Evolutionary conservation across 2,329 filamentous ascomycete species (phyloP).

Genomic region (Onygenales sp.): DNA sequence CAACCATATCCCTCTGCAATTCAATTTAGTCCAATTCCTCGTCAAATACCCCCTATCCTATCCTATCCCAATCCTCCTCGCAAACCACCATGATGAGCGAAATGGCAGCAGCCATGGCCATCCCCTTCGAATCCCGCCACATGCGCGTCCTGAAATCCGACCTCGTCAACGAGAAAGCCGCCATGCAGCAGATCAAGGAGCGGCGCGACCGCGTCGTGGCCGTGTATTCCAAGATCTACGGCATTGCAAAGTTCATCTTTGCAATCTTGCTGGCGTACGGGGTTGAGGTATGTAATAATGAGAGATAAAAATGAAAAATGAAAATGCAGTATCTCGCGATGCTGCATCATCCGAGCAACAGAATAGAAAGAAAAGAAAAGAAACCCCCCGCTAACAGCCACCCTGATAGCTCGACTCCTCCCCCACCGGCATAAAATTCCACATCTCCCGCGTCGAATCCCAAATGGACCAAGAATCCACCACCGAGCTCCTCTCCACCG

Average conservation of each 20-base stretch:
- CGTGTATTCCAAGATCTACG: constrained; percentile 25
- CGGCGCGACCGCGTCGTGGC: constrained; percentile 20
- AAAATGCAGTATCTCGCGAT: not conserved
- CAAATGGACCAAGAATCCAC: constrained; percentile 19
- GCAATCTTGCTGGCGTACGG: constrained; percentile 24
- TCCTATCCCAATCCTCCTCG: no score
- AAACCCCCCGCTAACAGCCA: constrained; percentile 5
- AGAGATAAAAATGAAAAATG: not conserved
- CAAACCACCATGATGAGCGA: not conserved
- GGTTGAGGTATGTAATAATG: constrained; percentile 20
- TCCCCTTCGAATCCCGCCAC: no score
- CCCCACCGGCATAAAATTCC: constrained; percentile 20
- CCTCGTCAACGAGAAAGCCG: no score
- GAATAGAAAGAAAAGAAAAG: not conserved
- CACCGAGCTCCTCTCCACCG: constrained; percentile 21
- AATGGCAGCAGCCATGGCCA: no score
- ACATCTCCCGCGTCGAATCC: constrained; percentile 23
- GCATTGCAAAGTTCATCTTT: constrained; percentile 26
- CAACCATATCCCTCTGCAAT: no score
- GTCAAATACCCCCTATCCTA: not conserved
- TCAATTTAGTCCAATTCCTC: no score
- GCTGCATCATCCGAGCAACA: not conserved
- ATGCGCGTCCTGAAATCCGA: no score
- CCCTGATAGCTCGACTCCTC: constrained; percentile 22
- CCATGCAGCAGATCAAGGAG: constrained; percentile 4